Conservation (phyloP, 441 rosid genomes). For the Euphorbia celastroides region DNA sequence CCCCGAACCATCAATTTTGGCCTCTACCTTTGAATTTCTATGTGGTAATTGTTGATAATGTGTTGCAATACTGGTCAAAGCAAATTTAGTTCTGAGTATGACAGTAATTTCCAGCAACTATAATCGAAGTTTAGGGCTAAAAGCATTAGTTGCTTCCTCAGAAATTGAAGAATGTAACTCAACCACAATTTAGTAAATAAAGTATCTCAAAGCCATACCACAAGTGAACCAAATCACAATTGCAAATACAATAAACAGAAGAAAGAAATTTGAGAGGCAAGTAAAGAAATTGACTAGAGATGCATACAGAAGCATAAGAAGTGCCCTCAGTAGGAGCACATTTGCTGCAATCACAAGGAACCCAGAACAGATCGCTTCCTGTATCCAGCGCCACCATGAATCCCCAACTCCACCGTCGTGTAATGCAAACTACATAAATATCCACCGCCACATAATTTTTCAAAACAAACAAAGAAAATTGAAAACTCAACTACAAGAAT, state of each 20-base stretch:
- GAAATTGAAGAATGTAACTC: neutral
- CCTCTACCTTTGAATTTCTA: too few species aligned
- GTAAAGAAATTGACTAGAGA: constrained; percentile 4
- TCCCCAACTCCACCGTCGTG: constrained; percentile 76
- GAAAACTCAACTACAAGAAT: neutral
- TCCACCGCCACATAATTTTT: neutral
- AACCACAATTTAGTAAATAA: neutral
- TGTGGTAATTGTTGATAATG: too few species aligned
- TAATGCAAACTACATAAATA: constrained; percentile 58
- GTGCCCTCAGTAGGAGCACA: constrained; percentile 64
- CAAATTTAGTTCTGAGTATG: too few species aligned
- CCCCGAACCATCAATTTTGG: too few species aligned
- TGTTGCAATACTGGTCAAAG: too few species aligned
- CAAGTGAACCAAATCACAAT: neutral
- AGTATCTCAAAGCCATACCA: neutral
- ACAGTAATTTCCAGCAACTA: too few species aligned
- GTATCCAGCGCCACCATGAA: constrained; percentile 90
- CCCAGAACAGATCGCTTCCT: constrained; percentile 89
- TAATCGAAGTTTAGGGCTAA: too few species aligned
- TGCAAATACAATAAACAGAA: neutral
- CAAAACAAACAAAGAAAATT: neutral
- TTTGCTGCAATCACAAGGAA: constrained; percentile 75
- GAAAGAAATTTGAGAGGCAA: neutral
- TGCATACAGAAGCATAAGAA: constrained; percentile 54
- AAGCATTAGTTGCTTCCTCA: neutral